Evolutionary conservation across 1,284 basidiomycete genomes (phyloP).

Genomic region (Xerocomus nothofagi): DNA sequence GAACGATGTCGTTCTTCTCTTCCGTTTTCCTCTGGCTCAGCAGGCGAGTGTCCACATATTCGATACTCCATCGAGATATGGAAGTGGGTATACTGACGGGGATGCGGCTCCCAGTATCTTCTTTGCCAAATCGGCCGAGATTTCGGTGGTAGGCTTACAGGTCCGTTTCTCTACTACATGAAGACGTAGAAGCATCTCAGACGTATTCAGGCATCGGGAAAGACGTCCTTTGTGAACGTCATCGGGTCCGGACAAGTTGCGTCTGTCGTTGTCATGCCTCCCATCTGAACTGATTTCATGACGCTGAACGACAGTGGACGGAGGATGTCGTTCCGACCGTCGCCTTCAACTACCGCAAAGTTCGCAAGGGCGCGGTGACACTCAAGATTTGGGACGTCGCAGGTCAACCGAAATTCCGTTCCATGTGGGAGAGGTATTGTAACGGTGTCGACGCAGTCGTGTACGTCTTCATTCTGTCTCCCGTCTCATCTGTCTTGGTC

Average conservation of each 20-base stretch:
- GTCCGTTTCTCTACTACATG: slow-evolving; percentile 38
- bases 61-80: background rate
- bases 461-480: slow-evolving; percentile 47
- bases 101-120: slow-evolving; percentile 52
- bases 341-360: slow-evolving; percentile 85
- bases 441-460: slow-evolving; percentile 93
- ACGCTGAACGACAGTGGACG: slow-evolving; percentile 59
- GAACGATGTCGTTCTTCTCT: slow-evolving; percentile 49
- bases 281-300: background rate
- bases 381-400: slow-evolving; percentile 97
- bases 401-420: slow-evolving; percentile 92
- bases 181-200: slow-evolving; percentile 16
- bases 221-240: slow-evolving; percentile 93
- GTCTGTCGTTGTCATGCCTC: slow-evolving; percentile 13
- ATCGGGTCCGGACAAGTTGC: slow-evolving; percentile 80
- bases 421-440: slow-evolving; percentile 95
- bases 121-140: slow-evolving; percentile 90
- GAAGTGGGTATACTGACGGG: background rate
- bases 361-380: slow-evolving; percentile 87
- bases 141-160: slow-evolving; percentile 92
- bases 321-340: slow-evolving; percentile 95
- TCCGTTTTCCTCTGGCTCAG: slow-evolving; percentile 69
- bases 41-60: slow-evolving; percentile 44
- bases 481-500: background rate
- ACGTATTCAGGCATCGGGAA: slow-evolving; percentile 76